phyloP scores from a whole-genome alignment of 805 yeast genomes.

The Spencermartinsiella europaea region DNA sequence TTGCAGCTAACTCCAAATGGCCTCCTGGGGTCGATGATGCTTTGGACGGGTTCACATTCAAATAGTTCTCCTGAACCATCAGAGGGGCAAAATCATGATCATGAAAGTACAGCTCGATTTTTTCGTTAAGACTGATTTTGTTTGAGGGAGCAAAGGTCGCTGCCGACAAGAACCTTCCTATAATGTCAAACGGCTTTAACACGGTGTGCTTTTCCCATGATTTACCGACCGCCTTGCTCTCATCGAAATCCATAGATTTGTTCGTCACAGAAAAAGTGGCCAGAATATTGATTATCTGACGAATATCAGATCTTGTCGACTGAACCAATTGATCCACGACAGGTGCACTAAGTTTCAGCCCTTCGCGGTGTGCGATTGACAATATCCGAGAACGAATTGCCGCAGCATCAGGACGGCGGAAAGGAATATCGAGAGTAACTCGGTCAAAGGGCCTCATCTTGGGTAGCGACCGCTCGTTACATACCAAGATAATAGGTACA shows the following conservation, averaged over 20 bases:
- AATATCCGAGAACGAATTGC: conserved; percentile 78
- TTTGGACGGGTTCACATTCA: conserved; percentile 48
- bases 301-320: conserved; percentile 83
- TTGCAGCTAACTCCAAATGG: conserved; percentile 56
- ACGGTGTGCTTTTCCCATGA: conserved; percentile 89
- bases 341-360: conserved; percentile 70
- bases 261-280: conserved; percentile 79
- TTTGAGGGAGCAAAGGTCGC: conserved; percentile 51
- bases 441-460: conserved; percentile 95
- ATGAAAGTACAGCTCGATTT: conserved; percentile 83
- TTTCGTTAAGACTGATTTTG: conserved; percentile 63
- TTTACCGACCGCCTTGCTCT: conserved; percentile 55
- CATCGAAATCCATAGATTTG: conserved; percentile 54
- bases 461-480: conserved; percentile 88
- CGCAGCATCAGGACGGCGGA: conserved; percentile 81
- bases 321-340: conserved; percentile 79
- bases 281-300: conserved; percentile 87
- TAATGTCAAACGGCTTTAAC: conserved; percentile 87
- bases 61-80: conserved; percentile 93
- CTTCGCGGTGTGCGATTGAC: conserved; percentile 86
- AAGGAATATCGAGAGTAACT: conserved; percentile 70
- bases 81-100: conserved; percentile 93
- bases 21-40: conserved; percentile 34
- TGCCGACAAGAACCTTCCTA: conserved; percentile 59
- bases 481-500: conserved; percentile 87